phyloP scores from a whole-genome alignment of 2,329 filamentous ascomycete species.

The Trichothecium sympodiale region DNA sequence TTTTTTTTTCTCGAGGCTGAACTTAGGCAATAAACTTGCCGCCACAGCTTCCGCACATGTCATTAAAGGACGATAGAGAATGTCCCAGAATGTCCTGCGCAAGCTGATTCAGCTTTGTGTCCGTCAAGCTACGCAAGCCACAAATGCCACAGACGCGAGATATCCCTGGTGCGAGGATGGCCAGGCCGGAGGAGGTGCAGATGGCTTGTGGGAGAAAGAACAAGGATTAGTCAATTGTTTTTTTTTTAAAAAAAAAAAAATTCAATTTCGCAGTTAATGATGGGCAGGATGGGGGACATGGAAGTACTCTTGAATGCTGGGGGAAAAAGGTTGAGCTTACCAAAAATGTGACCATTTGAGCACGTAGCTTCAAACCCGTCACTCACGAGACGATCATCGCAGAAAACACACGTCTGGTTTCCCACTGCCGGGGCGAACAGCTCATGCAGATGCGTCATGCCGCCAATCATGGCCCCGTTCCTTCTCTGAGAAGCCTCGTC shows the following conservation, averaged over 20 bases:
- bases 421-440: constrained; percentile 25
- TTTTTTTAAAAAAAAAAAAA: neutral
- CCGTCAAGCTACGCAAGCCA: constrained; percentile 36
- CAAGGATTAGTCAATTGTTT: neutral
- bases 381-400: constrained; percentile 21
- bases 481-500: constrained; percentile 16
- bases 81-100: constrained; percentile 17
- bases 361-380: constrained; percentile 26
- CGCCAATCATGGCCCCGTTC: too few species aligned
- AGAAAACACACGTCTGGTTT: constrained; percentile 36
- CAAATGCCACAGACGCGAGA: constrained; percentile 46
- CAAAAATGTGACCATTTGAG: constrained; percentile 26
- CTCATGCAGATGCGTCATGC: constrained; percentile 19
- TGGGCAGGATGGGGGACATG: too few species aligned
- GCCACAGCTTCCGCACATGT: constrained; percentile 27
- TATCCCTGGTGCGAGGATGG: constrained; percentile 41
- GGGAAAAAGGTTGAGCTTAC: constrained; percentile 13
- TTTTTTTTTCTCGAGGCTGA: neutral
- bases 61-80: constrained; percentile 11
- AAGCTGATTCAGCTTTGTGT: constrained; percentile 26
- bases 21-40: constrained; percentile 29
- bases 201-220: constrained; percentile 25
- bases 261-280: neutral
- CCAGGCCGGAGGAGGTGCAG: constrained; percentile 41
- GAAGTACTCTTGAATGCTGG: neutral